These are phyloP conservation scores for Quercus bicolor DNA, from an alignment of 306 rosid species.

Conservation along the genomic window DNA sequence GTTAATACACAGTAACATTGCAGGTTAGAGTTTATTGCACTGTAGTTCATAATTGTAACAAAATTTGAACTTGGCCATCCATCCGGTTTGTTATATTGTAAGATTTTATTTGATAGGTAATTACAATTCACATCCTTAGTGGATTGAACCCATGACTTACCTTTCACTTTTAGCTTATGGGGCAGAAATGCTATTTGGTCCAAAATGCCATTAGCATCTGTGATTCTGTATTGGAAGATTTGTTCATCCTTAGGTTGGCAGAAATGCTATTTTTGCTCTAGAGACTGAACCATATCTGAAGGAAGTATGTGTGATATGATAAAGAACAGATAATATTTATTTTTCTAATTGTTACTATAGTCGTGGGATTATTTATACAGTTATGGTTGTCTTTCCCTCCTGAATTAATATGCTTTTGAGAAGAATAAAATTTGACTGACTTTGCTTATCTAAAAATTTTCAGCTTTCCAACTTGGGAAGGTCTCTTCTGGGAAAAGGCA, in stretches of 20 bases:
- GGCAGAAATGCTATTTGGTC: too few relatives aligned
- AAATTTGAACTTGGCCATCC: neutral
- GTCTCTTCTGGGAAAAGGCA: conserved; percentile 99
- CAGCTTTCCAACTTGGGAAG: conserved; percentile 98
- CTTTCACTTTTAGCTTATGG: neutral
- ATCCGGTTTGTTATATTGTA: neutral
- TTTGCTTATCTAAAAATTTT: conserved; percentile 18
- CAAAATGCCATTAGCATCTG: too few relatives aligned
- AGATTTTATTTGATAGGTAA: neutral
- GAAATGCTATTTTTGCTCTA: neutral
- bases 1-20: neutral
- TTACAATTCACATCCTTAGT: neutral
- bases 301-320: neutral
- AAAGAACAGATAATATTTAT: neutral
- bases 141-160: neutral
- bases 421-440: conserved; percentile 3
- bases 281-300: neutral
- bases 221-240: too few relatives aligned
- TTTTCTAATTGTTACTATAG: neutral
- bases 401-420: neutral
- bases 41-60: neutral
- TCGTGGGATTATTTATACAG: neutral
- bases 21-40: neutral
- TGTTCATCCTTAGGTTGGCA: too few relatives aligned
- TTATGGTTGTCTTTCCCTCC: neutral